phyloP scores from a whole-genome alignment of 2,329 filamentous ascomycete species.

The Microsporum ferrugineum region DNA sequence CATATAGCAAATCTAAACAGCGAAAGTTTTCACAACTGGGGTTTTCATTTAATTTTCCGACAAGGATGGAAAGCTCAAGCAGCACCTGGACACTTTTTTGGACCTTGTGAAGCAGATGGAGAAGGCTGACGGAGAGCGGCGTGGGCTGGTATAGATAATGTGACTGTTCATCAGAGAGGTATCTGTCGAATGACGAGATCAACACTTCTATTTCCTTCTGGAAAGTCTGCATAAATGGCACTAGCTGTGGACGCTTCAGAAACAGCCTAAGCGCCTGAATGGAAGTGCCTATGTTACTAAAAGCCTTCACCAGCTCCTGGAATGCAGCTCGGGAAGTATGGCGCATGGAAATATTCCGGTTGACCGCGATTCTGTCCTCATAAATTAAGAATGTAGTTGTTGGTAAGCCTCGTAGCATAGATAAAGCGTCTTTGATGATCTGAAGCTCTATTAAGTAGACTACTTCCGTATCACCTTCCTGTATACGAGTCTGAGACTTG shows the following conservation, averaged over 20 bases:
- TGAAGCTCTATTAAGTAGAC: constrained; percentile 55
- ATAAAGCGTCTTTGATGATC: constrained; percentile 63
- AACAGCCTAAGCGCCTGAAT: constrained; percentile 42
- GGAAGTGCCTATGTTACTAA: constrained; percentile 39
- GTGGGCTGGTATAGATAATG: constrained; percentile 45
- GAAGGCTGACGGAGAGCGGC: constrained; percentile 54
- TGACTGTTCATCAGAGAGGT: constrained; percentile 50
- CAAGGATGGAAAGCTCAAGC: constrained; percentile 48
- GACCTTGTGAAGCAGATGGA: constrained; percentile 50
- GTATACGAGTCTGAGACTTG: constrained; percentile 18
- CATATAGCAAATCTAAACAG: constrained; percentile 69
- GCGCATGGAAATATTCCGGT: constrained; percentile 26
- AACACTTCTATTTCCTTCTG: constrained; percentile 50
- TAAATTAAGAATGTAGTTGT: constrained; percentile 55
- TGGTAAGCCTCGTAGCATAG: constrained; percentile 70
- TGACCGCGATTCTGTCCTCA: constrained; percentile 26
- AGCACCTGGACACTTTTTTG: constrained; percentile 45
- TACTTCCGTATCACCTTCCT: constrained; percentile 18
- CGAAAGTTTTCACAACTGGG: constrained; percentile 46
- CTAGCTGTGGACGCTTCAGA: constrained; percentile 34
- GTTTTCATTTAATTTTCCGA: constrained; percentile 44
- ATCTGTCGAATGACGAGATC: constrained; percentile 47
- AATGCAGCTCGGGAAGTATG: constrained; percentile 26
- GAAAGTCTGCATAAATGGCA: constrained; percentile 59
- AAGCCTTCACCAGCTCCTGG: constrained; percentile 28